Percentiles rank a stretch among this genome's conserved stretches.
Evolutionary conservation across 495 filamentous ascomycete species (phyloP).

Genomic region (Hypoxylon trugodes): DNA sequence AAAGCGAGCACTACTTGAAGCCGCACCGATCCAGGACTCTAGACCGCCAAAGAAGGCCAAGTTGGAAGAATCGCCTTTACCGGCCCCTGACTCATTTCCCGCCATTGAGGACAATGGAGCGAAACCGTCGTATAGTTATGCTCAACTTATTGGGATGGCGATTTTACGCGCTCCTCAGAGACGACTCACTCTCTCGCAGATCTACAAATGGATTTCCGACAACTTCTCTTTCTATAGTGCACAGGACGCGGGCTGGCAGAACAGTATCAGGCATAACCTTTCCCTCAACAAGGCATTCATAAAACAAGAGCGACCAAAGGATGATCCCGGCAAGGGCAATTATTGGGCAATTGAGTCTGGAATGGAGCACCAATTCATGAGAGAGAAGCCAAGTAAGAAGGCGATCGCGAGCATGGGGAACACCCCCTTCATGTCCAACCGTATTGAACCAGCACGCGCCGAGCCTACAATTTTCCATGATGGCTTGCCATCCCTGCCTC

Average conservation of each 20-base stretch:
- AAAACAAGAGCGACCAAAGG: conserved; percentile 94
- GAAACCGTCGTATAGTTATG: conserved; percentile 93
- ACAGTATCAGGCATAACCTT: conserved; percentile 98
- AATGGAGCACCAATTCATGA: conserved; percentile 85
- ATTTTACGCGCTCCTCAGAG: conserved; percentile 87
- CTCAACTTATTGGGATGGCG: conserved; percentile 95
- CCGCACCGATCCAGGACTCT: conserved; percentile 76
- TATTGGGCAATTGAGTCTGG: conserved; percentile 96
- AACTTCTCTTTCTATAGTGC: conserved; percentile 87
- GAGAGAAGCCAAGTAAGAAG: conserved; percentile 75
- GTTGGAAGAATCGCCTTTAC: conserved; percentile 63
- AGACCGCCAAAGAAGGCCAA: conserved; percentile 68
- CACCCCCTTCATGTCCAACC: conserved; percentile 57
- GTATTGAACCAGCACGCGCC: conserved; percentile 50
- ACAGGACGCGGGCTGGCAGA: conserved; percentile 92
- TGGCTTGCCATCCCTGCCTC: conserved; percentile 46
- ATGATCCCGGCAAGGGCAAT: conserved; percentile 98
- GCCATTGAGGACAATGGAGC: conserved; percentile 82
- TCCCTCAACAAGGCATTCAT: conserved; percentile 97
- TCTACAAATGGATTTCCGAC: conserved; percentile 99
- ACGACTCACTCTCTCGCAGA: conserved; percentile 90
- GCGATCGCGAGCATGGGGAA: conserved; percentile 52
- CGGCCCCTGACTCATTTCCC: conserved; percentile 80
- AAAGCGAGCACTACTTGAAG: conserved; percentile 76
- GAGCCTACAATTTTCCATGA: conserved; percentile 42